A percentile compares a stretch with the other conserved stretches of the same genome.
phyloP scores from a whole-genome alignment of 2,329 filamentous ascomycete species.

The Aureobasidium sp. region DNA sequence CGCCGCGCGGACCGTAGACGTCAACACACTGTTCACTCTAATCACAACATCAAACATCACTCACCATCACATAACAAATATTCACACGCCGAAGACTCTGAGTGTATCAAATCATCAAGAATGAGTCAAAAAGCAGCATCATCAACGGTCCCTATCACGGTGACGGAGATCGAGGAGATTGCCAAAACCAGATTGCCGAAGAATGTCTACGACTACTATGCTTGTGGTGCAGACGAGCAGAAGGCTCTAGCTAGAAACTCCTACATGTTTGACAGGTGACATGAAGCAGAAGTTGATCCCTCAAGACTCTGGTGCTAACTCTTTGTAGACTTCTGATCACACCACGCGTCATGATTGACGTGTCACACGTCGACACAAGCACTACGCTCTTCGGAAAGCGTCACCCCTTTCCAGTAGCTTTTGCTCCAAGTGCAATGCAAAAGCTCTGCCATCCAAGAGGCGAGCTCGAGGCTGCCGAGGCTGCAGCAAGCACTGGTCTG shows the following conservation, averaged over 20 bases:
- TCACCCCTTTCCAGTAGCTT: constrained; percentile 26
- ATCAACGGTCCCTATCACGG: constrained; percentile 4
- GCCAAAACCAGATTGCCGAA: background rate
- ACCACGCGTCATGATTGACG: constrained; percentile 30
- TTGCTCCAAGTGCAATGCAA: constrained; percentile 25
- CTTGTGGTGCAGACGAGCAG: constrained; percentile 9
- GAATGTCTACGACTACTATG: constrained; percentile 12
- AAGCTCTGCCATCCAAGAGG: constrained; percentile 21
- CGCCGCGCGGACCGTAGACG: no score
- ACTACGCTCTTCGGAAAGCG: constrained; percentile 37
- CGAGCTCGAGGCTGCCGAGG: constrained; percentile 23
- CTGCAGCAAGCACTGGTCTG: constrained; percentile 16
- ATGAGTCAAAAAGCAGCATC: background rate
- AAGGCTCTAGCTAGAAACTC: constrained; percentile 1
- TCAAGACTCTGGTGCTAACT: background rate
- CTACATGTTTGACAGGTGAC: background rate
- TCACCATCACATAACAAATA: no score
- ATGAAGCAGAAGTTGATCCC: no score
- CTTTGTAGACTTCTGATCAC: constrained; percentile 18
- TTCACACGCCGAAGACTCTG: no score
- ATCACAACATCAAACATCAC: no score
- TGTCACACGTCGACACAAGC: constrained; percentile 30
- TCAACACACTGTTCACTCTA: no score
- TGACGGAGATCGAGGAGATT: constrained; percentile 3
- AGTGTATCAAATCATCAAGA: background rate